A percentile compares a stretch with the other conserved stretches of the same genome.
These are phyloP conservation scores for Aspergillus aculeatinus DNA, from an alignment of 2,329 filamentous ascomycete genomes.

Conservation along the genomic window DNA sequence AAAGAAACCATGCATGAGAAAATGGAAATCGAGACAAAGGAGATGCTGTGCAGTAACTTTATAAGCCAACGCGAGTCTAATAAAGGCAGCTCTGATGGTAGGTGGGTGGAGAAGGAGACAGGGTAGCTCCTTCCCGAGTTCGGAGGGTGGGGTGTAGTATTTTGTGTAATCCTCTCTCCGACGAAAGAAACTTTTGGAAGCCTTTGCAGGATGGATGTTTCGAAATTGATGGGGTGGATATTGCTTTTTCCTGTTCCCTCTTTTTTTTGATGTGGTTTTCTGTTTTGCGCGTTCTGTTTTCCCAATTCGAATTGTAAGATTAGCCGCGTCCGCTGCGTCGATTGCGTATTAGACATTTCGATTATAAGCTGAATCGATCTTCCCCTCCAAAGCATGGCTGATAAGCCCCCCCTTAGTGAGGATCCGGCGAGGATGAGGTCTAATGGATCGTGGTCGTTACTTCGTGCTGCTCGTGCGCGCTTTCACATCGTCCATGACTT, in stretches of 20 bases:
- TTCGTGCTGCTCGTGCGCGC: neutral
- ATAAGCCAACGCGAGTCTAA: neutral
- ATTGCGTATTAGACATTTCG: neutral
- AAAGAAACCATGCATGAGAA: neutral
- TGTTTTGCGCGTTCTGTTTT: neutral
- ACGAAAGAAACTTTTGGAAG: neutral
- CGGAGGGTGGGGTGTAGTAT: neutral
- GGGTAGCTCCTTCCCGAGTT: neutral
- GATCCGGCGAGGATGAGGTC: neutral
- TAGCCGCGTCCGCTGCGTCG: neutral
- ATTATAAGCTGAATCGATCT: neutral
- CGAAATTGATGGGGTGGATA: too few species aligned
- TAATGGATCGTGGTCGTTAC: neutral
- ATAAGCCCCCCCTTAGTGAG: constrained; percentile 4
- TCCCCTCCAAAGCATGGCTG: neutral
- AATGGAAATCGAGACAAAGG: neutral
- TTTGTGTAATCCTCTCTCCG: neutral
- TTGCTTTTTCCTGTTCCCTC: too few species aligned
- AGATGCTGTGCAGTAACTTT: neutral
- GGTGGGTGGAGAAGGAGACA: neutral
- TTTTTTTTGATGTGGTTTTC: neutral
- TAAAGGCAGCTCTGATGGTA: neutral
- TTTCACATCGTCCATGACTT: constrained; percentile 27
- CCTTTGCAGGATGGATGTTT: too few species aligned
- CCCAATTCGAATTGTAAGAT: neutral